Conservation (phyloP, 306 rosid species). For the Medicago arabica region DNA sequence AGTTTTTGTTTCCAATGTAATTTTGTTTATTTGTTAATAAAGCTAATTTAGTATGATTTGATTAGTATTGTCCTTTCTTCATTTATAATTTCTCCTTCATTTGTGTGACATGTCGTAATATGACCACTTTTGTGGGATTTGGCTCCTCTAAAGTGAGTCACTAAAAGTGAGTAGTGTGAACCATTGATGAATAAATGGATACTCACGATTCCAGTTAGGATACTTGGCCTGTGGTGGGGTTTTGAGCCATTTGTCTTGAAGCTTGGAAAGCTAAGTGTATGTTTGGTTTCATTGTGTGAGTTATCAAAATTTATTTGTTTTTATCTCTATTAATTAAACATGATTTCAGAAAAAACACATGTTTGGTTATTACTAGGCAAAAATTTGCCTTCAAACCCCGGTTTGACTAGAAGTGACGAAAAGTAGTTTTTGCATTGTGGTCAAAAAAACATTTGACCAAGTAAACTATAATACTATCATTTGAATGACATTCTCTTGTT, state of each 20-base stretch:
- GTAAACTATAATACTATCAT: not conserved
- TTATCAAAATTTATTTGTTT: no score
- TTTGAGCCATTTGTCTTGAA: slow-evolving; percentile 23
- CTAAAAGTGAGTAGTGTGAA: no score
- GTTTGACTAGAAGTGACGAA: not conserved
- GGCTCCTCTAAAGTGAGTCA: not conserved
- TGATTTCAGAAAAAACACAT: not conserved
- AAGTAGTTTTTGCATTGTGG: no score
- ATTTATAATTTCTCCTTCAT: no score
- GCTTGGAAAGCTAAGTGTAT: not conserved
- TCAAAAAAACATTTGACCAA: not conserved
- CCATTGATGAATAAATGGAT: no score
- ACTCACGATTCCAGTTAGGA: not conserved
- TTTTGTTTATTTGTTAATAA: no score
- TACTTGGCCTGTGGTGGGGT: slow-evolving; percentile 6
- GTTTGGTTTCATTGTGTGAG: not conserved
- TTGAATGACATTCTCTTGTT: slow-evolving; percentile 5
- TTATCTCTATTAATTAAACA: not conserved
- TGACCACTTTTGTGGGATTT: not conserved
- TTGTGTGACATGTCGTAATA: no score
- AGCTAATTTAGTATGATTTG: not conserved
- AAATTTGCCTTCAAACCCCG: not conserved
- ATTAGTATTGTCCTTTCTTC: not conserved
- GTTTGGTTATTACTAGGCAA: not conserved
- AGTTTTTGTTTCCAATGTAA: no score